These are phyloP conservation scores for Alternaria brassicicola DNA, from an alignment of 2,329 filamentous ascomycete species.

Conservation along the genomic window DNA sequence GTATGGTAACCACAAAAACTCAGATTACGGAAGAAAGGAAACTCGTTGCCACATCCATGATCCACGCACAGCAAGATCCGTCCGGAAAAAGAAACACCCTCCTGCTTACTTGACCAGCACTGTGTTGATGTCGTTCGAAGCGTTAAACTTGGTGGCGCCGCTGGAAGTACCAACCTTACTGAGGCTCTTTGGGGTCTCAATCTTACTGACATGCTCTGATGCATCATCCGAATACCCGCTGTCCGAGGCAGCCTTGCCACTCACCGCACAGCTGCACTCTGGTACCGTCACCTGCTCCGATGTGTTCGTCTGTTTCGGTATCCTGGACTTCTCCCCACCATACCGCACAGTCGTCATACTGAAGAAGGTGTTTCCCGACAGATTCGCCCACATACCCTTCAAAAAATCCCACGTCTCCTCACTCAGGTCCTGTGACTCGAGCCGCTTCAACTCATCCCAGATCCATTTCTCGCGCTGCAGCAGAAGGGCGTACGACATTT, in stretches of 20 bases:
- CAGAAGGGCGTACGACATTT: background rate
- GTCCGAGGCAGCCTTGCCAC: background rate
- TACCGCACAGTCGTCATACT: slow-evolving; percentile 1
- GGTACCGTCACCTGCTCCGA: background rate
- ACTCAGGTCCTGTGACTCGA: background rate
- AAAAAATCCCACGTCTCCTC: background rate
- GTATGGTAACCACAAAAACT: background rate
- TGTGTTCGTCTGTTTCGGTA: background rate
- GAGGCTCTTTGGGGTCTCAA: background rate
- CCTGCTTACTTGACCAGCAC: background rate
- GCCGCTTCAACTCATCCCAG: background rate
- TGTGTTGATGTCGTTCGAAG: background rate
- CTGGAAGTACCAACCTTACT: background rate
- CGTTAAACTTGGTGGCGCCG: background rate
- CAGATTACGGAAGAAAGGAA: background rate
- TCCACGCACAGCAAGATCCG: background rate
- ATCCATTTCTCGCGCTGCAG: background rate
- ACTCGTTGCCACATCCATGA: background rate
- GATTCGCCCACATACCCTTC: background rate
- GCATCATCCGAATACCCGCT: background rate
- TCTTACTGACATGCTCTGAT: background rate
- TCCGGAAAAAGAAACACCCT: background rate
- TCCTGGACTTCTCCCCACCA: background rate
- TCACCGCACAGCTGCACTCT: background rate
- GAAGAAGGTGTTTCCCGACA: background rate